Percentiles rank a stretch among this genome's conserved stretches.
Conservation (phyloP, 139 green algal genomes). For the Chlorella sp. region DNA sequence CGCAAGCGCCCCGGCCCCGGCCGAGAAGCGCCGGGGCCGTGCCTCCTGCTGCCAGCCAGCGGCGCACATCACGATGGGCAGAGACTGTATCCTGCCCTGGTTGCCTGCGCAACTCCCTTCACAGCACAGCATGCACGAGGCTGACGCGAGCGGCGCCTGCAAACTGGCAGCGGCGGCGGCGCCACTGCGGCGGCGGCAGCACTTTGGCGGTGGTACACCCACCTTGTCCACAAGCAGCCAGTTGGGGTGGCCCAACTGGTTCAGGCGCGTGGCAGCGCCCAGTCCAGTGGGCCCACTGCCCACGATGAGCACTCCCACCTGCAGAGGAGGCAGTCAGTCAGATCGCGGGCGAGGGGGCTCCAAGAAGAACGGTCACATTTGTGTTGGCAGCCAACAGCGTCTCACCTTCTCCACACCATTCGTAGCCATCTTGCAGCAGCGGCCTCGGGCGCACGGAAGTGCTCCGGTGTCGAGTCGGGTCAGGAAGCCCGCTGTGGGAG, state of each 20-base stretch:
- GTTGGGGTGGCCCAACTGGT: slow-evolving; percentile 81
- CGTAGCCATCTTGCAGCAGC: slow-evolving; percentile 1
- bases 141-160: no score
- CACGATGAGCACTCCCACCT: slow-evolving; percentile 82
- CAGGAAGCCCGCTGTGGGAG: no score
- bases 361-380: not conserved
- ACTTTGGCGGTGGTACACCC: not conserved
- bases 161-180: not conserved
- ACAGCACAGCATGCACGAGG: no score
- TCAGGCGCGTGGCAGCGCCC: slow-evolving; percentile 84
- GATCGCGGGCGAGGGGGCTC: not conserved
- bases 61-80: no score
- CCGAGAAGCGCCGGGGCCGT: no score
- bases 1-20: no score
- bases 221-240: slow-evolving; percentile 90
- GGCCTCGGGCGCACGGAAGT: not conserved
- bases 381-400: not conserved
- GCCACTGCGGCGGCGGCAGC: not conserved
- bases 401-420: slow-evolving; percentile 31
- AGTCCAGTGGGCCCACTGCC: slow-evolving; percentile 88
- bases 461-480: no score
- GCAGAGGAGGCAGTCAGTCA: slow-evolving; percentile 4
- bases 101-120: no score
- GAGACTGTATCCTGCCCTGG: no score
- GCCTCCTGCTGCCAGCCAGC: no score